Base-by-base conservation (phyloP, 352 stramenopile genomes). In the Globisporangium parvum region DNA sequence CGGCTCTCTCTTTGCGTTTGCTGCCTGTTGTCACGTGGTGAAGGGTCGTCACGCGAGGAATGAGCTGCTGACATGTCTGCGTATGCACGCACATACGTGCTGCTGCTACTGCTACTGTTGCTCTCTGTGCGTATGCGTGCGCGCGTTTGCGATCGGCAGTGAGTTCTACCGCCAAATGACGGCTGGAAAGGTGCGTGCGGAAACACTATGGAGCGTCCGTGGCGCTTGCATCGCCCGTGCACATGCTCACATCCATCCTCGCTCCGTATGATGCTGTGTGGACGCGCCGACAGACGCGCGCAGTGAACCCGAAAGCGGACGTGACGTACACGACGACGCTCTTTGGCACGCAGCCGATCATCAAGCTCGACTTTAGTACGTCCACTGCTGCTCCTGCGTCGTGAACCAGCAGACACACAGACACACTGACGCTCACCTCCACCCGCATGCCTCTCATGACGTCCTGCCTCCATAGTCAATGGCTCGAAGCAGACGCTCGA, bases 101-200 rank as follows among this genome's bases (percentile, higher is more conserved):
- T 33, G 20, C 6, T 31, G 46, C 23, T 12, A 6, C 14, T 51
- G 23, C 20, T 33, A 11, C 6, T 31, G 46, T 15, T 12, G 8
- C 14, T 51, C 14, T 15, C 42, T 49, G 20, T 21, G 21, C 53
- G 31, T 18, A 17, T 58, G n/a, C n/a, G n/a, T n/a, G n/a, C n/a
- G n/a, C n/a, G n/a, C n/a, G 31, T 37, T 12, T 12, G 31, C 8
- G 6, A 37, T 37, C 31, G 31, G 12, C 12, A 92, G 84, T 67
- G 84, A 94, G 70, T 92, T 94, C 65, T 91, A 88, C 69, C 76
- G 84, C 51, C 84, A 94, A 62, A 57, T 94, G 74, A 81, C 69
- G 31, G 84, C 84, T 2, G 64, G 76, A 51, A 94, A 94, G 78
- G 80, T 91, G 50, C 42, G 66, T 33, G 39, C 3, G 14, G 26